A percentile compares a stretch with the other conserved stretches of the same genome.
These are phyloP conservation scores for Lasiosphaeria hispida DNA, from an alignment of 495 filamentous ascomycete species.

Conservation along the genomic window DNA sequence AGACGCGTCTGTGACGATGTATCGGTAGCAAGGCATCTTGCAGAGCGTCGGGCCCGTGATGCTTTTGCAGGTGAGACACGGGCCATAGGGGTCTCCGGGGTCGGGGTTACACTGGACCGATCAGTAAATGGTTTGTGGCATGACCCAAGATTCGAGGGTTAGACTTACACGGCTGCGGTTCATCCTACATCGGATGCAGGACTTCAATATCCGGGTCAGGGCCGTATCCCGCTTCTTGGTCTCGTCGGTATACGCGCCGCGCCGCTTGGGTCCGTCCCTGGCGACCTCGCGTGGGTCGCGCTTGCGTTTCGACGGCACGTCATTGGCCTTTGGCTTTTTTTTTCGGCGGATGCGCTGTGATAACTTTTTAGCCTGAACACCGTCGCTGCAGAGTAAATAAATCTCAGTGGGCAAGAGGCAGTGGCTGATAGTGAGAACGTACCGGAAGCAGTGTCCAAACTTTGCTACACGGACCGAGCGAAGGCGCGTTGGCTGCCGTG, in stretches of 20 bases:
- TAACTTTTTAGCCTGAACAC: not conserved
- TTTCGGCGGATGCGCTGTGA: slow-evolving; percentile 21
- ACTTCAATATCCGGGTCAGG: slow-evolving; percentile 27
- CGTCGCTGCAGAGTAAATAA: not conserved
- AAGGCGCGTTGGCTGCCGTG: not conserved
- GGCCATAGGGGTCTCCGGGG: slow-evolving; percentile 15
- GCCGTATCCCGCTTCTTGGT: slow-evolving; percentile 25
- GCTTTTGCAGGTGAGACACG: slow-evolving; percentile 24
- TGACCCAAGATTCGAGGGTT: not conserved
- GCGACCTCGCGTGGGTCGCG: slow-evolving; percentile 7
- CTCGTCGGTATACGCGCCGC: slow-evolving; percentile 25
- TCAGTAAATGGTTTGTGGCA: not conserved
- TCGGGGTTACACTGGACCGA: slow-evolving; percentile 22
- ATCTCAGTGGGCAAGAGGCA: not conserved
- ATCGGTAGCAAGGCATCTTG: slow-evolving; percentile 30
- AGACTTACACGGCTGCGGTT: slow-evolving; percentile 24
- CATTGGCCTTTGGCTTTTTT: slow-evolving; percentile 16
- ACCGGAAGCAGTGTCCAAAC: slow-evolving; percentile 24
- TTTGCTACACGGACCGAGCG: slow-evolving; percentile 19
- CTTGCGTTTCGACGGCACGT: slow-evolving; percentile 12
- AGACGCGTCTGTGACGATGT: slow-evolving; percentile 28
- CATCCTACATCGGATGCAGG: slow-evolving; percentile 31
- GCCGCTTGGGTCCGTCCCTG: slow-evolving; percentile 16
- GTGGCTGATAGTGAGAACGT: not conserved
- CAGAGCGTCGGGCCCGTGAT: slow-evolving; percentile 28